Percentiles rank a stretch among this genome's conserved stretches.
phyloP scores from a whole-genome alignment of 192 early-diverging fungal genomes.

The Entomortierella chlamydospora region DNA sequence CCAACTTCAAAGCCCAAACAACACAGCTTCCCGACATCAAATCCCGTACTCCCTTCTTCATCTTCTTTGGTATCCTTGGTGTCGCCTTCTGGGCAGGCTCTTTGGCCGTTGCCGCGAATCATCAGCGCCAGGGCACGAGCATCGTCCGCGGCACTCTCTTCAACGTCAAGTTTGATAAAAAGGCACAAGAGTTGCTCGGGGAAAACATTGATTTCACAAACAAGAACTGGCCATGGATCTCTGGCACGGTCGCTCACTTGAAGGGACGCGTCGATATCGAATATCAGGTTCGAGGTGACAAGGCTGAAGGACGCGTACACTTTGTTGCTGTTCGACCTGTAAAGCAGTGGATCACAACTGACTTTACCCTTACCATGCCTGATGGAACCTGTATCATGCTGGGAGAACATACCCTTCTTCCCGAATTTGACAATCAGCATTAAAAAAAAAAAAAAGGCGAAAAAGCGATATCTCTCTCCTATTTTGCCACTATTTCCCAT shows the following conservation, averaged over 20 bases:
- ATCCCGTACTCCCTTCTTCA: slow-evolving; percentile 22
- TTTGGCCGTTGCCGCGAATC: slow-evolving; percentile 63
- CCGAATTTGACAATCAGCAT: slow-evolving; percentile 1
- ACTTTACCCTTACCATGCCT: slow-evolving; percentile 57
- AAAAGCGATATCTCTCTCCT: background rate
- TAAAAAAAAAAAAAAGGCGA: background rate
- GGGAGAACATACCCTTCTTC: slow-evolving; percentile 28
- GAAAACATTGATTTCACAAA: slow-evolving; percentile 64
- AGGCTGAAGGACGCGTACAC: slow-evolving; percentile 57
- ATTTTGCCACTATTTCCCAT: background rate
- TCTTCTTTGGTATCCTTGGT: slow-evolving; percentile 56
- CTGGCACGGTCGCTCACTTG: slow-evolving; percentile 70
- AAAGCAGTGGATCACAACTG: slow-evolving; percentile 56
- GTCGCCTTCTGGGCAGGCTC: slow-evolving; percentile 64
- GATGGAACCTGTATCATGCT: slow-evolving; percentile 34
- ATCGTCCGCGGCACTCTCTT: slow-evolving; percentile 70
- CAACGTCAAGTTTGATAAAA: slow-evolving; percentile 64
- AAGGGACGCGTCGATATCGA: slow-evolving; percentile 68
- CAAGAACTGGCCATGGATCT: slow-evolving; percentile 70
- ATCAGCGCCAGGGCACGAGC: slow-evolving; percentile 66
- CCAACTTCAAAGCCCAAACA: slow-evolving; percentile 30
- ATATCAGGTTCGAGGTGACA: slow-evolving; percentile 63
- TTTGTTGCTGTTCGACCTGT: slow-evolving; percentile 53
- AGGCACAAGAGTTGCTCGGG: slow-evolving; percentile 61
- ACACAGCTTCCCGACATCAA: slow-evolving; percentile 45